These are phyloP conservation scores for Paecilomyces variotii DNA, from an alignment of 2,329 filamentous ascomycete genomes.

Conservation along the genomic window DNA sequence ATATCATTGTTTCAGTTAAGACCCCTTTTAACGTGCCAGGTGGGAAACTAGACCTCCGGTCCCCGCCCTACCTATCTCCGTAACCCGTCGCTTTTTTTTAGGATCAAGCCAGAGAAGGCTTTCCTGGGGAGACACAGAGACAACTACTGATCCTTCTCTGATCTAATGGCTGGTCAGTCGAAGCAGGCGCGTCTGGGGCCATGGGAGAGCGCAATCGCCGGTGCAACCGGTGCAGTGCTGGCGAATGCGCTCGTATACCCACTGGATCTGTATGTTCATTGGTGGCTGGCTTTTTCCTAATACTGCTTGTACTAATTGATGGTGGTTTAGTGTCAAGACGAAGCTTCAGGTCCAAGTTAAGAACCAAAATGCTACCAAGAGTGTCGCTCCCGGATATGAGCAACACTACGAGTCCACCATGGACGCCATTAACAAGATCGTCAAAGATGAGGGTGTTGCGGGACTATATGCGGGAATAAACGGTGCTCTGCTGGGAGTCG, in stretches of 20 bases:
- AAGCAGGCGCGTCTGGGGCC: slow-evolving; percentile 69
- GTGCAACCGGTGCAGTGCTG: slow-evolving; percentile 84
- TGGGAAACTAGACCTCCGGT: slow-evolving; percentile 1
- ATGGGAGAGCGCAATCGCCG: slow-evolving; percentile 88
- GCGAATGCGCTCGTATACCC: slow-evolving; percentile 96
- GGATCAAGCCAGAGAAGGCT: background rate
- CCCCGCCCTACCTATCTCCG: slow-evolving; percentile 4
- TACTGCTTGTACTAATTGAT: slow-evolving; percentile 8
- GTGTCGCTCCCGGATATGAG: slow-evolving; percentile 40
- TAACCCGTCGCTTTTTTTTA: background rate
- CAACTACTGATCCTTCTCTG: background rate
- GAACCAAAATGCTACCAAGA: slow-evolving; percentile 41
- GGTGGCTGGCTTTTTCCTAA: background rate
- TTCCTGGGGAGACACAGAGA: background rate
- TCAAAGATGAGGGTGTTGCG: slow-evolving; percentile 66
- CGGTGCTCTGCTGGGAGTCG: slow-evolving; percentile 81
- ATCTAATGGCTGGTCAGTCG: slow-evolving; percentile 46
- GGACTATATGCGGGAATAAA: slow-evolving; percentile 87
- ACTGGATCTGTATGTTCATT: slow-evolving; percentile 72
- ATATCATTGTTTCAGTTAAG: background rate
- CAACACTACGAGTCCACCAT: slow-evolving; percentile 78
- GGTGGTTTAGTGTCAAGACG: slow-evolving; percentile 73
- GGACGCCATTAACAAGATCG: slow-evolving; percentile 81
- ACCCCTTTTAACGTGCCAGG: background rate
- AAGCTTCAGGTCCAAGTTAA: slow-evolving; percentile 92